These are phyloP conservation scores for Suillus weaverae DNA, from an alignment of 768 basidiomycete species.

Conservation along the genomic window DNA sequence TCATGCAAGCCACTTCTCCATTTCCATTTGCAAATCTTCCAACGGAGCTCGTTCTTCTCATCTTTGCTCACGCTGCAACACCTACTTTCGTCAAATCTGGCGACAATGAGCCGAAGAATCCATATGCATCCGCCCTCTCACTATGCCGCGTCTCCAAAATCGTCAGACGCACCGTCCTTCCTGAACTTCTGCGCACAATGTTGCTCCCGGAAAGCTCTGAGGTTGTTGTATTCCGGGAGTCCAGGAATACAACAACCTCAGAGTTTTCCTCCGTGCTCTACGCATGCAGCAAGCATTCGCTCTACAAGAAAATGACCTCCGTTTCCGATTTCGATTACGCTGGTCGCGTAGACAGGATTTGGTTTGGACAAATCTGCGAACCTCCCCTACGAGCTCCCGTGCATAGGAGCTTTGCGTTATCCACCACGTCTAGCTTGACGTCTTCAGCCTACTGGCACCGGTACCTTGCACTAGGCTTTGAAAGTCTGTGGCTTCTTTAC, in stretches of 20 bases:
- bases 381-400: slow-evolving; percentile 16
- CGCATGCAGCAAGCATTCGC: slow-evolving; percentile 25
- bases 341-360: slow-evolving; percentile 33
- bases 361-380: slow-evolving; percentile 34
- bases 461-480: slow-evolving; percentile 33
- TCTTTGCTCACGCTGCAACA: slow-evolving; percentile 33
- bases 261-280: slow-evolving; percentile 33
- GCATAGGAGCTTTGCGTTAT: slow-evolving; percentile 10
- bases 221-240: too few species aligned
- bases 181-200: slow-evolving; percentile 41
- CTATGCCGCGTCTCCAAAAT: slow-evolving; percentile 36
- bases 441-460: slow-evolving; percentile 16
- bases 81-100: slow-evolving; percentile 18
- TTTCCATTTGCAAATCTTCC: slow-evolving; percentile 30
- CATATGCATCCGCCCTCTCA: slow-evolving; percentile 28
- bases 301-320: slow-evolving; percentile 22
- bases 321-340: slow-evolving; percentile 36
- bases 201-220: slow-evolving; percentile 33
- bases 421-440: slow-evolving; percentile 8
- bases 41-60: slow-evolving; percentile 37
- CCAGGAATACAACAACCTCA: background rate
- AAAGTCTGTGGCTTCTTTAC: slow-evolving; percentile 36
- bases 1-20: slow-evolving; percentile 1
- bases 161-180: slow-evolving; percentile 38
- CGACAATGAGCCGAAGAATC: slow-evolving; percentile 2